A percentile compares a stretch with the other conserved stretches of the same genome.
phyloP scores from a whole-genome alignment of 176 grass and related monocot species.

The Lolium multiflorum region DNA sequence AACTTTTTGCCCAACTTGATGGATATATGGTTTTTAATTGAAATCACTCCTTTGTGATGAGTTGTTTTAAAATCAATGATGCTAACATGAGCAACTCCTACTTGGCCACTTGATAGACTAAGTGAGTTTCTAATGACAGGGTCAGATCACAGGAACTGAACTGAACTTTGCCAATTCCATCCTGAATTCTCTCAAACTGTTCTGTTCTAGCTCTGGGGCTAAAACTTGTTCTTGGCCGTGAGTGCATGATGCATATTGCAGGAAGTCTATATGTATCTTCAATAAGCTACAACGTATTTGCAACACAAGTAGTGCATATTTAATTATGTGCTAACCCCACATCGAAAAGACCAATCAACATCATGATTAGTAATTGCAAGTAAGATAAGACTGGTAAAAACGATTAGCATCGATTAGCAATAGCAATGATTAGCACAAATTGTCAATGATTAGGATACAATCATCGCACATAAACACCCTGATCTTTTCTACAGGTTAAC shows the following conservation, averaged over 20 bases:
- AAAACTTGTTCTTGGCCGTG: background rate
- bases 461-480: background rate
- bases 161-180: background rate
- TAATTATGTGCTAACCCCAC: too few relatives aligned
- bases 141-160: background rate
- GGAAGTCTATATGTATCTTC: background rate
- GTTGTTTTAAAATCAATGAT: background rate
- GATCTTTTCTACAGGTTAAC: background rate
- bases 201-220: background rate
- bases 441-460: background rate
- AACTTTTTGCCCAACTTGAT: background rate
- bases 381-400: background rate
- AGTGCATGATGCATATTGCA: background rate
- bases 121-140: too few relatives aligned
- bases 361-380: background rate
- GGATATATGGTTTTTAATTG: background rate
- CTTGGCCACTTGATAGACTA: background rate
- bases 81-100: constrained; percentile 3
- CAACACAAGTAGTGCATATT: background rate
- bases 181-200: background rate
- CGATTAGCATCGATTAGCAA: background rate
- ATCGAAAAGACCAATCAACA: background rate
- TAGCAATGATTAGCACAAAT: background rate
- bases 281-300: background rate
- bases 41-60: background rate